Evolutionary conservation across 164 flowering plant species (phyloP), one percentile per base, ranked within the genome.

Genomic region (Vitis cinerea): DNA sequence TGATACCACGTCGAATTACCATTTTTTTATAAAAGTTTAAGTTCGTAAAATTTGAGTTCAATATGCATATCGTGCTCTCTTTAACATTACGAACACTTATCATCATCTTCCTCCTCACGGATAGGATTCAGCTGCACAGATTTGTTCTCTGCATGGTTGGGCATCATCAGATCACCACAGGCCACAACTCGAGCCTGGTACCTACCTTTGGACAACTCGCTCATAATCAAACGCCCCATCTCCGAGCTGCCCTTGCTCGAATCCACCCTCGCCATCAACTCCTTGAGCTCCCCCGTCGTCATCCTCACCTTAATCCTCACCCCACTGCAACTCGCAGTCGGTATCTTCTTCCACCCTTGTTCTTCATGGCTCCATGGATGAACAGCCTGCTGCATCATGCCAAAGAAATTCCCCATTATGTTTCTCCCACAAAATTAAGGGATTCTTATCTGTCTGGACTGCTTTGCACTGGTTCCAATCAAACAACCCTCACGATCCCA

Each of bases 351-450:
- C 27, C 27, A 23, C 27, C 27, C 27, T 9, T 62, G 11, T 48
- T 67, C 3, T 15, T 37, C 67, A 2, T 12, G 54, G 3, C 47
- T 10, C 55, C 11, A 9, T 19, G 67, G 71, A 15, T 60, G 54
- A 31, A 59, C 70, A 52, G 1, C 15, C 23, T 37, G 31, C 10
- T 10, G 60, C 44, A 6, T 53, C 56, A 11, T 37, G 4, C 64
- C 70, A 2, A 66, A 66, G 10, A 65, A 52, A 60, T 59, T 72
- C 49, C 75, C 75, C 75, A 72, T 68, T 55, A 52, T 8, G 51
- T 23, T 23, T 2, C 27, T 23, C 27, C 27, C 27, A 23, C 27
- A 23, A 23, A 23, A 23, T 0, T 23, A 0, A 23, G 0, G 2
- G 27, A 23, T 23, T 23, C 27, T 0, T 23, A 1, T 23, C 27